Percentiles rank a stretch among this genome's conserved stretches.
phyloP scores from a whole-genome alignment of 2,329 filamentous ascomycete species.

The Intubia oerlemansii region DNA sequence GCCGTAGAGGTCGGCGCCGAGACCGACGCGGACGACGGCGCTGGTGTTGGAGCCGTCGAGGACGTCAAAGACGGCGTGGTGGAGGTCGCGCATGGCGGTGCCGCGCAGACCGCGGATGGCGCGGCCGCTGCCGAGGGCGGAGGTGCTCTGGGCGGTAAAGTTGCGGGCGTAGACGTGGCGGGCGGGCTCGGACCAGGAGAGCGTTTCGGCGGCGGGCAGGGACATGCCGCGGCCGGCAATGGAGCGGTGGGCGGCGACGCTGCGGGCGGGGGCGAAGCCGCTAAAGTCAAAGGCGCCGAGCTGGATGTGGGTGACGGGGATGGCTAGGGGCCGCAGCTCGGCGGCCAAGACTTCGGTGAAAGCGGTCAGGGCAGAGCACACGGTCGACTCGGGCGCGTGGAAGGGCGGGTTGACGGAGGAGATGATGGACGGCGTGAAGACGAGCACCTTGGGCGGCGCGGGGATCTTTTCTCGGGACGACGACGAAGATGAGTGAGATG shows the following conservation, averaged over 20 bases:
- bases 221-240: conserved; percentile 15
- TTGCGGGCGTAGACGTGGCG: conserved; percentile 40
- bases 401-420: conserved; percentile 61
- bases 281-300: conserved; percentile 80
- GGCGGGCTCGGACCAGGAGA: conserved; percentile 41
- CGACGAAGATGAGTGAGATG: too few species aligned
- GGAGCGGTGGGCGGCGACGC: conserved; percentile 6
- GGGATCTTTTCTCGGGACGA: neutral
- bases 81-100: conserved; percentile 55
- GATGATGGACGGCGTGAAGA: conserved; percentile 63
- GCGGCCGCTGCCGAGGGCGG: conserved; percentile 32
- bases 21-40: conserved; percentile 55
- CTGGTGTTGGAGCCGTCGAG: conserved; percentile 43
- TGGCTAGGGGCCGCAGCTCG: conserved; percentile 54
- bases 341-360: conserved; percentile 63
- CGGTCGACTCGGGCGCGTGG: conserved; percentile 66
- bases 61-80: conserved; percentile 79
- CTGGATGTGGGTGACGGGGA: conserved; percentile 71
- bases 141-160: conserved; percentile 32
- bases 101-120: conserved; percentile 37
- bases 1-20: conserved; percentile 67
- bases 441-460: conserved; percentile 39
- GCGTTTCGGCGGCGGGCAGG: conserved; percentile 29
- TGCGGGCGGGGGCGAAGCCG: conserved; percentile 30
- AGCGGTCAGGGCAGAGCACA: conserved; percentile 69